phyloP scores from a whole-genome alignment of 805 yeast species.

The Priceomyces haplophilus region DNA sequence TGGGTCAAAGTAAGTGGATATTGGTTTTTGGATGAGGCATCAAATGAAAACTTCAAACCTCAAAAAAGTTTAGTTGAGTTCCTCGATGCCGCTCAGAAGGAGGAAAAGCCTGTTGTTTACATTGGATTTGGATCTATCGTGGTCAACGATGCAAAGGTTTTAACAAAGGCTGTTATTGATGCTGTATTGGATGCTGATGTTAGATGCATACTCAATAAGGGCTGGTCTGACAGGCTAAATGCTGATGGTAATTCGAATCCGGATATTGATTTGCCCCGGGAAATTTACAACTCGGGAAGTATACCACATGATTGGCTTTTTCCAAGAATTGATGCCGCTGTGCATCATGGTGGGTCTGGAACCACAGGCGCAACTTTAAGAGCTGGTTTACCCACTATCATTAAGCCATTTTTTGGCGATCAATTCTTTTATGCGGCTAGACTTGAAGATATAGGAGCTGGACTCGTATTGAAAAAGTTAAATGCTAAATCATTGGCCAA shows the following conservation, averaged over 20 bases:
- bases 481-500: conserved; percentile 59
- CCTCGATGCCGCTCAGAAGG: conserved; percentile 56
- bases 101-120: conserved; percentile 72
- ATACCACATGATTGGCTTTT: conserved; percentile 95
- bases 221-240: conserved; percentile 82
- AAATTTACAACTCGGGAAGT: conserved; percentile 65
- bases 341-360: conserved; percentile 97
- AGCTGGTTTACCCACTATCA: conserved; percentile 83
- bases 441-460: conserved; percentile 87
- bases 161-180: conserved; percentile 73
- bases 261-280: conserved; percentile 56
- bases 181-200: conserved; percentile 82
- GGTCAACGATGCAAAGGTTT: conserved; percentile 72
- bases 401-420: conserved; percentile 95
- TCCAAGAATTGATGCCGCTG: conserved; percentile 86
- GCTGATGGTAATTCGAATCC: conserved; percentile 27
- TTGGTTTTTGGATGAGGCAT: conserved; percentile 82
- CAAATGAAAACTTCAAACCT: conserved; percentile 49
- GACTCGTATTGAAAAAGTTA: conserved; percentile 65
- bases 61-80: conserved; percentile 57
- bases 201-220: conserved; percentile 83
- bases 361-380: conserved; percentile 90
- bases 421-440: conserved; percentile 89
- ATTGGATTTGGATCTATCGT: conserved; percentile 97
- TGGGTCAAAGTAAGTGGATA: conserved; percentile 97